These are phyloP conservation scores for Exophiala mesophila DNA, from an alignment of 2,329 filamentous ascomycete genomes.

Conservation along the genomic window DNA sequence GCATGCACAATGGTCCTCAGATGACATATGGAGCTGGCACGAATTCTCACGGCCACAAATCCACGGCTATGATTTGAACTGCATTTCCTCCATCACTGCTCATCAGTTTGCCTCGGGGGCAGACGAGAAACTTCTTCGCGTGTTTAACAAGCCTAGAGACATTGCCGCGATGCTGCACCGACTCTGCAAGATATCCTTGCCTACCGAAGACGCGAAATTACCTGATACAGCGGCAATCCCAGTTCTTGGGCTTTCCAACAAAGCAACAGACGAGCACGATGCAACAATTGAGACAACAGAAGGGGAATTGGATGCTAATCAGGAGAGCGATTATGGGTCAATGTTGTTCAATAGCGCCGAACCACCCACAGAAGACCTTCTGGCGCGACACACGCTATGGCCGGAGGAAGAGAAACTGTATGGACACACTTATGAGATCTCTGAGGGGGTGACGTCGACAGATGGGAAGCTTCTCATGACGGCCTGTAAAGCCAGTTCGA, in stretches of 20 bases:
- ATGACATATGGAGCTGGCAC: constrained; percentile 66
- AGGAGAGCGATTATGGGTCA: constrained; percentile 45
- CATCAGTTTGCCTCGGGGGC: constrained; percentile 87
- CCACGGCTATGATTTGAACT: constrained; percentile 96
- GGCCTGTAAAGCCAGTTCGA: constrained; percentile 84
- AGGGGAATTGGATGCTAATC: constrained; percentile 34
- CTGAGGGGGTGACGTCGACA: constrained; percentile 72
- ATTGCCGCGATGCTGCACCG: constrained; percentile 69
- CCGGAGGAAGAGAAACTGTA: constrained; percentile 96
- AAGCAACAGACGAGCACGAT: constrained; percentile 64
- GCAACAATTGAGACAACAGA: constrained; percentile 28
- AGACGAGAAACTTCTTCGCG: constrained; percentile 94
- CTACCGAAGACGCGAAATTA: constrained; percentile 41
- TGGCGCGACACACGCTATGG: constrained; percentile 88
- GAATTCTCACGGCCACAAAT: constrained; percentile 95
- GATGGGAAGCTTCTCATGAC: constrained; percentile 76
- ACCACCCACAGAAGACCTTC: constrained; percentile 83
- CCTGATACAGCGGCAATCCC: constrained; percentile 92
- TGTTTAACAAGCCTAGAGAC: constrained; percentile 83
- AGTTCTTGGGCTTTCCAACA: constrained; percentile 91
- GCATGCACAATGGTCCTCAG: constrained; percentile 69
- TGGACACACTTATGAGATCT: constrained; percentile 96
- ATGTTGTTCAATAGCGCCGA: constrained; percentile 59
- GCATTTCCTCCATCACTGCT: constrained; percentile 69
- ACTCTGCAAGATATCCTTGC: constrained; percentile 58